Conservation (phyloP, 495 filamentous ascomycete species). For the Cairneyella variabilis region DNA sequence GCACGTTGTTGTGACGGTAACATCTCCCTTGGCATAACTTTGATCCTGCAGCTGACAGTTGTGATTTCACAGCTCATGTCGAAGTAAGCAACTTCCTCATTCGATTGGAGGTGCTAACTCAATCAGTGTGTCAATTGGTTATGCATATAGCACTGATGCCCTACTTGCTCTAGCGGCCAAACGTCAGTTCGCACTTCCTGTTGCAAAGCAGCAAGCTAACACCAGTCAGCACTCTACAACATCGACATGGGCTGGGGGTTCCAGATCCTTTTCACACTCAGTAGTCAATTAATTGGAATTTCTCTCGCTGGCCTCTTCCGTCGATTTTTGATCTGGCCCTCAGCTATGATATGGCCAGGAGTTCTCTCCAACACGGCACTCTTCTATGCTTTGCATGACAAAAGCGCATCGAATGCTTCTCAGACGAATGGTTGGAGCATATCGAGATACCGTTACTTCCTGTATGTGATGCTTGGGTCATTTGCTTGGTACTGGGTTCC, state of each 20-base stretch:
- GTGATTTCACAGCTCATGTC: slow-evolving; percentile 63
- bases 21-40: too few relatives aligned
- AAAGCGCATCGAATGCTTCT: slow-evolving; percentile 49
- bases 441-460: slow-evolving; percentile 60
- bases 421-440: slow-evolving; percentile 63
- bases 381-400: slow-evolving; percentile 71
- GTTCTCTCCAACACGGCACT: slow-evolving; percentile 60
- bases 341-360: slow-evolving; percentile 73
- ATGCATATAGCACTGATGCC: slow-evolving; percentile 46
- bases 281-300: slow-evolving; percentile 70
- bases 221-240: slow-evolving; percentile 57
- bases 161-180: slow-evolving; percentile 37
- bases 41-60: slow-evolving; percentile 39
- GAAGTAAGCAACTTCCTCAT: slow-evolving; percentile 59
- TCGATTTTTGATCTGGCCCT: slow-evolving; percentile 60
- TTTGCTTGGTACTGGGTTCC: slow-evolving; percentile 56
- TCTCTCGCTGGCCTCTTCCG: slow-evolving; percentile 67
- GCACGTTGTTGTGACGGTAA: slow-evolving; percentile 72
- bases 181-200: slow-evolving; percentile 34
- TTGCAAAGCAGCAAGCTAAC: background rate
- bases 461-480: slow-evolving; percentile 52
- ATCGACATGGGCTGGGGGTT: slow-evolving; percentile 65
- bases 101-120: slow-evolving; percentile 22
- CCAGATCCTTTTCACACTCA: slow-evolving; percentile 61
- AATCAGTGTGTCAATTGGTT: slow-evolving; percentile 35